phyloP scores from a whole-genome alignment of 2,329 filamentous ascomycete genomes.

The Talaromyces sp. region DNA sequence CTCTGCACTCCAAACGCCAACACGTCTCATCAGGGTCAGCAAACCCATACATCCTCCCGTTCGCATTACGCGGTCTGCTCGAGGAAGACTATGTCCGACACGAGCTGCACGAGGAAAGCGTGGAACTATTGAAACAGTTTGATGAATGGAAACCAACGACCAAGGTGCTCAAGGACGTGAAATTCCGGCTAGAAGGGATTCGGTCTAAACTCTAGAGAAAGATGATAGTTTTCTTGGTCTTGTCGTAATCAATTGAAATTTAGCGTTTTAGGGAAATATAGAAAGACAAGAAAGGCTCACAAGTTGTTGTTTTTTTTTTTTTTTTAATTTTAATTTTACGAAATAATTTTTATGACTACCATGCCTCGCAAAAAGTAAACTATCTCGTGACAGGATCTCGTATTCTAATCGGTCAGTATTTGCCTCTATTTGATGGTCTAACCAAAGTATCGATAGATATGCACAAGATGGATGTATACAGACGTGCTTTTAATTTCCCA shows the following conservation, averaged over 20 bases:
- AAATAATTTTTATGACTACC: too few species aligned
- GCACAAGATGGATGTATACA: background rate
- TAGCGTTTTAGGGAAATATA: background rate
- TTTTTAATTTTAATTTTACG: too few species aligned
- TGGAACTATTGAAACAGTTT: constrained; percentile 75
- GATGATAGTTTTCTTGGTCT: background rate
- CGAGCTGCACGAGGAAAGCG: constrained; percentile 70
- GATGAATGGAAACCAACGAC: constrained; percentile 87
- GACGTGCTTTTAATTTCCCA: background rate
- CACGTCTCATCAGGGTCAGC: constrained; percentile 32
- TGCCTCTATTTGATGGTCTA: background rate
- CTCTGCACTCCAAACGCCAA: constrained; percentile 49
- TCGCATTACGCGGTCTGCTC: constrained; percentile 88
- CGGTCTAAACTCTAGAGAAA: constrained; percentile 58
- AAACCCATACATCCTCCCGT: constrained; percentile 88
- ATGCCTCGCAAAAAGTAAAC: too few species aligned
- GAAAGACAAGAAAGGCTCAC: background rate
- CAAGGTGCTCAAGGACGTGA: constrained; percentile 92
- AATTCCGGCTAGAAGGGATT: constrained; percentile 87
- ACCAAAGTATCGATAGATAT: background rate
- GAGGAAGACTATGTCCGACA: constrained; percentile 88
- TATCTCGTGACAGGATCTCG: too few species aligned
- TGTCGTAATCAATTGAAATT: background rate
- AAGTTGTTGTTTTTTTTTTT: too few species aligned
- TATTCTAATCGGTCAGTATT: background rate